phyloP scores from a whole-genome alignment of 176 grass and related monocot species.

The Rhynchospora breviuscula region DNA sequence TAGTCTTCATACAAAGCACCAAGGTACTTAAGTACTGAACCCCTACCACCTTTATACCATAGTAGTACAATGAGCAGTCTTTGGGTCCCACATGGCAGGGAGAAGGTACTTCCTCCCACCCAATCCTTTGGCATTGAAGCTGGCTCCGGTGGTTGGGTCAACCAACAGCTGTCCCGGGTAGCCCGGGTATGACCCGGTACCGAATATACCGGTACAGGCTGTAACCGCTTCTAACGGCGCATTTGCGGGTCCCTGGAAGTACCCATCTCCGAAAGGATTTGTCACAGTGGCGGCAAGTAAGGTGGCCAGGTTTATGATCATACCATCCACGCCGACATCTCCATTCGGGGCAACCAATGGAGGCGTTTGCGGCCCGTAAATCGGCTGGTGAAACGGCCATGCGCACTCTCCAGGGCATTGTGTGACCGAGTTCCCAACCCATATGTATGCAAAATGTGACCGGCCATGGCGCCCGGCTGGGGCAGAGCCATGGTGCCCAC shows the following conservation, averaged over 20 bases:
- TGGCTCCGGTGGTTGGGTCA: constrained; percentile 44
- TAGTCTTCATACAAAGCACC: constrained; percentile 28
- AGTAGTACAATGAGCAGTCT: constrained; percentile 46
- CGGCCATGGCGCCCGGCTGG: constrained; percentile 19
- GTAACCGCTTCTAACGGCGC: constrained; percentile 62
- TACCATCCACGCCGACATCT: constrained; percentile 60
- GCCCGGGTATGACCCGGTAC: constrained; percentile 52
- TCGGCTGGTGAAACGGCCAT: constrained; percentile 68
- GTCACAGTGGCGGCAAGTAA: constrained; percentile 45
- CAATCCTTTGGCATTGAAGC: constrained; percentile 50
- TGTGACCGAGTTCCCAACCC: constrained; percentile 49
- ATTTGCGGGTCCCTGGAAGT: constrained; percentile 53
- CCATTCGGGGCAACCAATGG: constrained; percentile 56
- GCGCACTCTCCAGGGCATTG: constrained; percentile 64
- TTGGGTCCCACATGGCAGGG: constrained; percentile 79
- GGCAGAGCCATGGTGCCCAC: constrained; percentile 57
- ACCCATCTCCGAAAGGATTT: constrained; percentile 60
- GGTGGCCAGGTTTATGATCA: constrained; percentile 61
- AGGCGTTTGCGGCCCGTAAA: constrained; percentile 47
- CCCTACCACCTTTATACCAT: constrained; percentile 34
- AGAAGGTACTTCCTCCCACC: constrained; percentile 42
- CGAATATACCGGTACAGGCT: constrained; percentile 57
- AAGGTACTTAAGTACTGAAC: not conserved
- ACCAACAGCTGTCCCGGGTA: constrained; percentile 44
- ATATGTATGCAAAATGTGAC: constrained; percentile 43